These are phyloP conservation scores for Pseudevernia furfuracea DNA, from an alignment of 495 filamentous ascomycete genomes.

Conservation along the genomic window DNA sequence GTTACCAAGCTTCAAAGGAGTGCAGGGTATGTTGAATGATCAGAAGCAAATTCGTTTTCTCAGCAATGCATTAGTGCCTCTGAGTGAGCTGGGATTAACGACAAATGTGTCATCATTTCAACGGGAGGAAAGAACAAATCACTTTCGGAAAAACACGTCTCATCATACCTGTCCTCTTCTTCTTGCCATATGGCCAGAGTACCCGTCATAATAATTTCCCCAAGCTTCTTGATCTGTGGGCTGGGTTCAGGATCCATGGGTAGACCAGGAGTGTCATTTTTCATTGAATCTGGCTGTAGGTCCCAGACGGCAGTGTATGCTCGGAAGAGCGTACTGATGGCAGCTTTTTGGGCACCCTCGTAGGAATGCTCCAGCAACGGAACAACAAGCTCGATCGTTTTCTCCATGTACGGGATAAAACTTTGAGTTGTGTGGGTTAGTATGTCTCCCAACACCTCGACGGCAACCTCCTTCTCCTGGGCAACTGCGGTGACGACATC, in stretches of 20 bases:
- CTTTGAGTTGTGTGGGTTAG: constrained; percentile 71
- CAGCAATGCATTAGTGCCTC: constrained; percentile 82
- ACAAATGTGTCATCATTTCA: constrained; percentile 73
- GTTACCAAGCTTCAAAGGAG: not conserved
- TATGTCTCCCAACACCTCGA: constrained; percentile 89
- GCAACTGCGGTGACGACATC: constrained; percentile 76
- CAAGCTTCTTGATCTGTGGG: constrained; percentile 73
- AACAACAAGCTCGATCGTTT: constrained; percentile 73
- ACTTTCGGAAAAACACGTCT: constrained; percentile 23
- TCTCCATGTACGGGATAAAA: constrained; percentile 82
- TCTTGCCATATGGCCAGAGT: constrained; percentile 80
- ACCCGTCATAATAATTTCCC: constrained; percentile 74
- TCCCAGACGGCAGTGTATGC: constrained; percentile 87
- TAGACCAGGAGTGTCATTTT: constrained; percentile 83
- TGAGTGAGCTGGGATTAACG: constrained; percentile 99
- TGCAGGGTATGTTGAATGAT: constrained; percentile 25
- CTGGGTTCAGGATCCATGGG: constrained; percentile 73
- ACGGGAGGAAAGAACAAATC: constrained; percentile 18
- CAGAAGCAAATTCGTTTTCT: constrained; percentile 71
- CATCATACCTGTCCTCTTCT: constrained; percentile 82
- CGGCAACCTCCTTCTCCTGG: constrained; percentile 93
- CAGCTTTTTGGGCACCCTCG: constrained; percentile 86
- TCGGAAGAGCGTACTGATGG: constrained; percentile 84
- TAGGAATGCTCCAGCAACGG: constrained; percentile 79
- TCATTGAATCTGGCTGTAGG: constrained; percentile 70